These are phyloP conservation scores for Blakeslea trispora DNA, from an alignment of 371 early-diverging fungal species.

Conservation along the genomic window DNA sequence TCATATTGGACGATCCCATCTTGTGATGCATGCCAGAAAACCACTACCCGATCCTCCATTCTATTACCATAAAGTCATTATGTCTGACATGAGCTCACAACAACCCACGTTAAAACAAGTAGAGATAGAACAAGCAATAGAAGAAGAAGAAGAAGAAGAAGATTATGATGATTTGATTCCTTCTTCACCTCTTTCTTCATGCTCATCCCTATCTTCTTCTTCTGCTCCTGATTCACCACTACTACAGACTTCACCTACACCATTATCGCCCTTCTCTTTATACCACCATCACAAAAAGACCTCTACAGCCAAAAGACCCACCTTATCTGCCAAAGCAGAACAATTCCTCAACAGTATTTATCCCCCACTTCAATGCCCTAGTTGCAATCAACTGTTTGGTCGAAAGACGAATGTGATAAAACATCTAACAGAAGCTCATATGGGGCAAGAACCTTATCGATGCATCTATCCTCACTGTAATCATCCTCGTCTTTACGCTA, in stretches of 20 bases:
- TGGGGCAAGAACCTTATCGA: slow-evolving; percentile 48
- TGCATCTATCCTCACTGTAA: slow-evolving; percentile 42
- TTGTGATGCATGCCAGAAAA: slow-evolving; percentile 11
- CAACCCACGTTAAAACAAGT: too few relatives aligned
- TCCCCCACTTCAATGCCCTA: slow-evolving; percentile 47
- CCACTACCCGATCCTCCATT: slow-evolving; percentile 15
- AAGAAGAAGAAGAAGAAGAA: slow-evolving; percentile 1
- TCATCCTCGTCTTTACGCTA: slow-evolving; percentile 48
- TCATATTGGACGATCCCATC: slow-evolving; percentile 31
- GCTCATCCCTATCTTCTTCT: not conserved
- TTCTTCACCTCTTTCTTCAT: too few relatives aligned
- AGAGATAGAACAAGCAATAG: not conserved
- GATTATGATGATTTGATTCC: too few relatives aligned
- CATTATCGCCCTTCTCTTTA: slow-evolving; percentile 22
- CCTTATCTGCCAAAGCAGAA: slow-evolving; percentile 32
- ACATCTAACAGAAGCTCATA: slow-evolving; percentile 42
- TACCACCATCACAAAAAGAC: slow-evolving; percentile 21
- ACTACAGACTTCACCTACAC: slow-evolving; percentile 17
- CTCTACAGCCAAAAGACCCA: slow-evolving; percentile 34
- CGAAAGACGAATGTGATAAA: slow-evolving; percentile 52
- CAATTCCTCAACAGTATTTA: slow-evolving; percentile 34
- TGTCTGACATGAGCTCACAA: slow-evolving; percentile 3
- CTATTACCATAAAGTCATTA: slow-evolving; percentile 5
- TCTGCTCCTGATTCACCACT: not conserved
- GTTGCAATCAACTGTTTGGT: slow-evolving; percentile 39